Conservation (phyloP, 2,329 filamentous ascomycete species). For the Alternaria sp. region DNA sequence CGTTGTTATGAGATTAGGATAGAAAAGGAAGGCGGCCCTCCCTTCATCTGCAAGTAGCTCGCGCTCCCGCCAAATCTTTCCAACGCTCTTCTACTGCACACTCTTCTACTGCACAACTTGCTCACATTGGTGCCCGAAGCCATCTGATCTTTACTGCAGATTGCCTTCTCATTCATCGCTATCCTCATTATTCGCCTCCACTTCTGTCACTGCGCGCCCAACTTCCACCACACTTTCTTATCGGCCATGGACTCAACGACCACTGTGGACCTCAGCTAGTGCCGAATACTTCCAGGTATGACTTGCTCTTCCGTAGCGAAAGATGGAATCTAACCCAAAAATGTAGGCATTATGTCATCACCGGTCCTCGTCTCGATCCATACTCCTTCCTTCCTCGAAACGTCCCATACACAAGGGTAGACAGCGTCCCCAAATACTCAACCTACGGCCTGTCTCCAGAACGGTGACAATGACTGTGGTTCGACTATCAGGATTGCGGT, state of each 20-base stretch:
- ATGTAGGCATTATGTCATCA: constrained; percentile 27
- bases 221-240: constrained; percentile 22
- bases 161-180: constrained; percentile 19
- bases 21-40: constrained; percentile 18
- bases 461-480: constrained; percentile 26
- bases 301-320: constrained; percentile 24
- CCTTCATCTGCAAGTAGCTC: constrained; percentile 14
- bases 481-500: constrained; percentile 25
- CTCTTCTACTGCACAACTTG: constrained; percentile 20
- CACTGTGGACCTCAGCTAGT: constrained; percentile 28
- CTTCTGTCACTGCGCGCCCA: constrained; percentile 19
- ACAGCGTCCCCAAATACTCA: constrained; percentile 23
- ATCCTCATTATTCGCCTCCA: constrained; percentile 20
- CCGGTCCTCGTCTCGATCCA: constrained; percentile 24
- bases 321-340: constrained; percentile 23
- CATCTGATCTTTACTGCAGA: constrained; percentile 18
- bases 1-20: constrained; percentile 19
- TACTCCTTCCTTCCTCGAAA: constrained; percentile 22
- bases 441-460: constrained; percentile 26
- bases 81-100: constrained; percentile 11
- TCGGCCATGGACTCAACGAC: constrained; percentile 23
- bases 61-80: constrained; percentile 21
- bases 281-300: constrained; percentile 21
- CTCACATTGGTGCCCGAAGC: constrained; percentile 19
- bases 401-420: constrained; percentile 22